Conservation (phyloP, 768 basidiomycete species). For the Boletus bicolor region DNA sequence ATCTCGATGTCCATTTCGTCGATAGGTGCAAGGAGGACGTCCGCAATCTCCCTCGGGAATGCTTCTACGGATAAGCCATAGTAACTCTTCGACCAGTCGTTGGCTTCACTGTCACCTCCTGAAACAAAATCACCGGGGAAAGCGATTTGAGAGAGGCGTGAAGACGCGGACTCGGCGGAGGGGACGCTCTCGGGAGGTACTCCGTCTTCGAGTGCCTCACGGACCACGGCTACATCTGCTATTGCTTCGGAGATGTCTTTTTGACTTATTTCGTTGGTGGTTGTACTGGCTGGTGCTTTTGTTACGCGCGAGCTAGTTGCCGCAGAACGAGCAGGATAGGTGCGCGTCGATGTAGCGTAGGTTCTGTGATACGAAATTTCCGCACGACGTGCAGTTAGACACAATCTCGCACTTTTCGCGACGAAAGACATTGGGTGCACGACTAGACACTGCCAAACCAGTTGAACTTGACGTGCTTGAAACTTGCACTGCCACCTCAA, state of each 20-base stretch:
- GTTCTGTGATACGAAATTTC: slow-evolving; percentile 1
- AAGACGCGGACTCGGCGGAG: slow-evolving; percentile 11
- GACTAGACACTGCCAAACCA: not conserved
- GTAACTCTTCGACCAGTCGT: slow-evolving; percentile 90
- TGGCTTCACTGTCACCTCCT: slow-evolving; percentile 28
- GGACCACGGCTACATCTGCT: slow-evolving; percentile 15
- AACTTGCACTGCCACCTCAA: slow-evolving; percentile 11
- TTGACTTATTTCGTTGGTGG: slow-evolving; percentile 19
- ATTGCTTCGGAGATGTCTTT: slow-evolving; percentile 21
- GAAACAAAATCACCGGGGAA: slow-evolving; percentile 30
- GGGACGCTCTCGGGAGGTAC: slow-evolving; percentile 15
- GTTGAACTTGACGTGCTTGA: not conserved
- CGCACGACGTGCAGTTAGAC: slow-evolving; percentile 5
- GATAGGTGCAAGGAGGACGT: slow-evolving; percentile 70
- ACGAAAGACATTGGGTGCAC: slow-evolving; percentile 17
- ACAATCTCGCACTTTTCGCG: slow-evolving; percentile 8
- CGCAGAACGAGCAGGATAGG: slow-evolving; percentile 23
- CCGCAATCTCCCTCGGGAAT: slow-evolving; percentile 71
- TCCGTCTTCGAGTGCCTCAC: slow-evolving; percentile 13
- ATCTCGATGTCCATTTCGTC: slow-evolving; percentile 83
- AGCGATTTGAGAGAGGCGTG: slow-evolving; percentile 14
- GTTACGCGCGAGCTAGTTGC: slow-evolving; percentile 20
- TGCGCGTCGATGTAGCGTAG: slow-evolving; percentile 27
- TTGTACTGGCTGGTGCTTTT: slow-evolving; percentile 33
- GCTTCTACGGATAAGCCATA: slow-evolving; percentile 74